Evolutionary conservation across 2,329 filamentous ascomycete genomes (phyloP).

Genomic region (Biscogniauxia mediterranea): DNA sequence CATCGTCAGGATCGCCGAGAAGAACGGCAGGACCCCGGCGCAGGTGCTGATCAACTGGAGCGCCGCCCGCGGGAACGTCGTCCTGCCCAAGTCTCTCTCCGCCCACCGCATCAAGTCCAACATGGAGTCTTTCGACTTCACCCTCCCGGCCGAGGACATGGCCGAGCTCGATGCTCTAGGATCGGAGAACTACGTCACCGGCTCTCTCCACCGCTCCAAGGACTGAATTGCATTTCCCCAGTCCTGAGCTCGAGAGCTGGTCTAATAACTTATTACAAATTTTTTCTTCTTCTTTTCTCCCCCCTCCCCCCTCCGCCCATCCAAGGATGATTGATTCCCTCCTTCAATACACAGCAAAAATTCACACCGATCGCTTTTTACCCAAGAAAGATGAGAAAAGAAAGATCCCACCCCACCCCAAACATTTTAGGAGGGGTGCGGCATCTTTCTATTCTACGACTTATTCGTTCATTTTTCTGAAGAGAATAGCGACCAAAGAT

Average conservation of each 20-base stretch:
- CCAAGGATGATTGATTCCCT: background rate
- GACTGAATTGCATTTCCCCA: constrained; percentile 25
- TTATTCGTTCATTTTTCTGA: background rate
- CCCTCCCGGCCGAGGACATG: constrained; percentile 56
- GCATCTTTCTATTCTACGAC: background rate
- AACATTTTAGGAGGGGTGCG: no score
- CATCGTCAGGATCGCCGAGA: constrained; percentile 53
- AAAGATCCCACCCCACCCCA: background rate
- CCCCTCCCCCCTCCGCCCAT: background rate
- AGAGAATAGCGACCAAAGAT: background rate
- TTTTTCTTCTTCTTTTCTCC: background rate
- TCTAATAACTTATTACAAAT: background rate
- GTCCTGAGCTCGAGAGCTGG: background rate
- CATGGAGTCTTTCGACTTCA: constrained; percentile 61
- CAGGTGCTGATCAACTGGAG: constrained; percentile 62
- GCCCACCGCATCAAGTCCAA: constrained; percentile 60
- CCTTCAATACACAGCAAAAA: background rate
- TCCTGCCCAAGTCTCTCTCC: constrained; percentile 63
- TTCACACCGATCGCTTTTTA: background rate
- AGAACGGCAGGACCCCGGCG: constrained; percentile 53
- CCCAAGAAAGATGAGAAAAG: background rate
- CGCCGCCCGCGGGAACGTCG: constrained; percentile 54
- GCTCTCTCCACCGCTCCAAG: constrained; percentile 40
- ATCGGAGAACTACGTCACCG: constrained; percentile 24
- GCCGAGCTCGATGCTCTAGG: constrained; percentile 43